Conservation (phyloP, 257 asterid species). For the Solanum bulbocastanum region DNA sequence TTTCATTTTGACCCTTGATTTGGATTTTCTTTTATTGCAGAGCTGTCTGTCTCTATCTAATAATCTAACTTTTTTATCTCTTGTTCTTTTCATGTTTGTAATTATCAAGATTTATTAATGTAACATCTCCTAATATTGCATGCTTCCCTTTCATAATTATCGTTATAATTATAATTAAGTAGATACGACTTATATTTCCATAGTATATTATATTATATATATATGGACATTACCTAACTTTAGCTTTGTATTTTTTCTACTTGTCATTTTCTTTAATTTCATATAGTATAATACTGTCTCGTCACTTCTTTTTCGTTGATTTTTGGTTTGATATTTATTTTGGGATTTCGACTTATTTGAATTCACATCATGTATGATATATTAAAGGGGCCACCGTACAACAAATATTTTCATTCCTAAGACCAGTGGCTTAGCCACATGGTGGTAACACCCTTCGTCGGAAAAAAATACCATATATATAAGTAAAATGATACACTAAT, state of each 20-base stretch:
- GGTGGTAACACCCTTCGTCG: too few species aligned
- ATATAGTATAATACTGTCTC: not conserved
- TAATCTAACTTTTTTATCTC: not conserved
- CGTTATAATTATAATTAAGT: not conserved
- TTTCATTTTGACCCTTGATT: slow-evolving; percentile 37
- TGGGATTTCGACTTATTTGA: not conserved
- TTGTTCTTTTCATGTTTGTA: slow-evolving; percentile 11
- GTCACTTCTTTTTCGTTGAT: not conserved
- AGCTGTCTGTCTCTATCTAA: slow-evolving; percentile 30
- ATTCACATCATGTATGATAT: not conserved
- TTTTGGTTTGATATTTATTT: not conserved
- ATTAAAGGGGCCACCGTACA: not conserved
- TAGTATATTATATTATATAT: too few species aligned
- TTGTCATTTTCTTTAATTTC: not conserved
- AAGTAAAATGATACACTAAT: too few species aligned
- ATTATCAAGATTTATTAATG: slow-evolving; percentile 26
- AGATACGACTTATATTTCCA: not conserved
- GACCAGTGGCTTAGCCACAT: too few species aligned
- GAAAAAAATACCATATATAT: too few species aligned
- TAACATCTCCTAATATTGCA: slow-evolving; percentile 5
- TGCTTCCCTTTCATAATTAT: not conserved
- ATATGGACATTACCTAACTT: not conserved
- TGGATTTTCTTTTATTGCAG: slow-evolving; percentile 20
- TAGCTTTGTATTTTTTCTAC: not conserved
- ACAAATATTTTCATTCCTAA: not conserved